Evolutionary conservation across 2,329 filamentous ascomycete genomes (phyloP).

Genomic region (Catunica adiposa): DNA sequence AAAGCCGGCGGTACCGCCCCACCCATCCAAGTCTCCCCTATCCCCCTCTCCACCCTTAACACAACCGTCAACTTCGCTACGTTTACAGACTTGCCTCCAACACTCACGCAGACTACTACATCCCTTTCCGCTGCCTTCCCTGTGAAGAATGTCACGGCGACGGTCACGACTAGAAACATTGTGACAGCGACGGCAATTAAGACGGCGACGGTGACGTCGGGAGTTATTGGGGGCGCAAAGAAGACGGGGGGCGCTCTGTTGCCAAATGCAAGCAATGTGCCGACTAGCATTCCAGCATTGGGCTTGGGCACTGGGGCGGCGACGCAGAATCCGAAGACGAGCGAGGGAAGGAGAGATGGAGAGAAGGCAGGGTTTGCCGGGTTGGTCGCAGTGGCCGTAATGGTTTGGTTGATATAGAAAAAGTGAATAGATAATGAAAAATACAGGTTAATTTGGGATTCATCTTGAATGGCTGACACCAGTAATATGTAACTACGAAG

Average conservation of each 20-base stretch:
- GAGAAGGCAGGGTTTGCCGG: neutral
- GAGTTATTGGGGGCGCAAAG: neutral
- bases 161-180: neutral
- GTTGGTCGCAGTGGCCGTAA: conserved; percentile 1
- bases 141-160: conserved; percentile 4
- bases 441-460: neutral
- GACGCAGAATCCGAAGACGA: neutral
- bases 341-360: neutral
- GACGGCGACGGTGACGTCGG: conserved; percentile 7
- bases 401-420: neutral
- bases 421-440: neutral
- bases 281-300: conserved; percentile 10
- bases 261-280: conserved; percentile 9
- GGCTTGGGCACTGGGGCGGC: conserved; percentile 3
- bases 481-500: too few relatives aligned
- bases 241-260: conserved; percentile 1
- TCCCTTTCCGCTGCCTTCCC: neutral
- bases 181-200: conserved; percentile 10
- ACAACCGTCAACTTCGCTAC: conserved; percentile 12
- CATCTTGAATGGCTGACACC: too few relatives aligned
- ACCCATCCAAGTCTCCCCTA: conserved; percentile 5
- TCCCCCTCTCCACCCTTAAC: conserved; percentile 11
- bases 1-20: neutral
- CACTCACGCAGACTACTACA: neutral
- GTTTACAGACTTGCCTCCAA: neutral